These are phyloP conservation scores for Lodderomyces metapsilosis DNA, from an alignment of 1,139 yeast species.

Conservation along the genomic window DNA sequence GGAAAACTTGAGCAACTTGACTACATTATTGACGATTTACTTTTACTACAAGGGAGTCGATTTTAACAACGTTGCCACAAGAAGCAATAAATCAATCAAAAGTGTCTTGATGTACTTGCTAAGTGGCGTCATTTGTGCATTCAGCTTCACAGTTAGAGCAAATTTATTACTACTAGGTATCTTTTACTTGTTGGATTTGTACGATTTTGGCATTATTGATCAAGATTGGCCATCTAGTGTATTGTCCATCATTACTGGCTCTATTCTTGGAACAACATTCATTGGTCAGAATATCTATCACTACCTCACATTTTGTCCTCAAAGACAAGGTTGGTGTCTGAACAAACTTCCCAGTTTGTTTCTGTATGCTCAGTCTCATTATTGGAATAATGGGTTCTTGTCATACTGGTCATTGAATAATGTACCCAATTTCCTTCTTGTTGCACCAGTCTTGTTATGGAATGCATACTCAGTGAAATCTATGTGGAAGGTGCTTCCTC, in stretches of 20 bases:
- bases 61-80: conserved; percentile 17
- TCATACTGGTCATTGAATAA: conserved; percentile 80
- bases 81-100: conserved; percentile 17
- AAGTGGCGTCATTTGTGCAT: conserved; percentile 59
- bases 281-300: conserved; percentile 51
- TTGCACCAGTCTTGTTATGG: conserved; percentile 60
- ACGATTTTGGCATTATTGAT: conserved; percentile 21
- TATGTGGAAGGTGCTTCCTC: conserved; percentile 37
- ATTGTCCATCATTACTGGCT: conserved; percentile 52
- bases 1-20: conserved; percentile 70
- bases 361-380: conserved; percentile 70
- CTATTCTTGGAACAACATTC: conserved; percentile 47
- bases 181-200: conserved; percentile 59
- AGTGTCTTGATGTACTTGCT: conserved; percentile 32
- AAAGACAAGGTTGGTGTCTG: conserved; percentile 78
- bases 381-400: conserved; percentile 85
- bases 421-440: conserved; percentile 80
- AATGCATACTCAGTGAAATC: conserved; percentile 27
- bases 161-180: conserved; percentile 75
- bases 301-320: conserved; percentile 62
- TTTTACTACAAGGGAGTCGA: conserved; percentile 44
- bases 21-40: conserved; percentile 59
- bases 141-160: conserved; percentile 66
- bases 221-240: conserved; percentile 16
- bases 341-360: conserved; percentile 58